These are phyloP conservation scores for Annulohypoxylon stygium DNA, from an alignment of 495 filamentous ascomycete genomes.

Conservation along the genomic window DNA sequence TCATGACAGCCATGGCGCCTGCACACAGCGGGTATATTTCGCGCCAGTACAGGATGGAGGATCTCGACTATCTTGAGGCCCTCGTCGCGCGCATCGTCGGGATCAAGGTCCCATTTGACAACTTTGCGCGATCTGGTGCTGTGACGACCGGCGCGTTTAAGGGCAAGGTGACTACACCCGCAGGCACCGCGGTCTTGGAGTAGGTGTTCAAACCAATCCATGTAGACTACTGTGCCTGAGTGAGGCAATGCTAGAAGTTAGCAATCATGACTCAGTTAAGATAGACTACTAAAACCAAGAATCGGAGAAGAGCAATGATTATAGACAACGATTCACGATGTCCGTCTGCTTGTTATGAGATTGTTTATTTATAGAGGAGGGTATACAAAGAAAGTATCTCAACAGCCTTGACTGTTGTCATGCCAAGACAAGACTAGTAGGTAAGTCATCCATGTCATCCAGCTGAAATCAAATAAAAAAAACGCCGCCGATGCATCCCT, in stretches of 20 bases:
- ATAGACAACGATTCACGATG: background rate
- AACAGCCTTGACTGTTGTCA: background rate
- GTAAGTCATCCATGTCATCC: background rate
- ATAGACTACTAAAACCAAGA: background rate
- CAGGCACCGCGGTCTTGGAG: background rate
- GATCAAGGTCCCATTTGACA: background rate
- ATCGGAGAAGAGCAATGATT: background rate
- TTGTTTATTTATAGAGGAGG: background rate
- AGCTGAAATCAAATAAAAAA: background rate
- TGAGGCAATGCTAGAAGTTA: too few relatives aligned
- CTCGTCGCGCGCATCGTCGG: background rate
- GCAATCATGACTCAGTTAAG: too few relatives aligned
- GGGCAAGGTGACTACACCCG: too few relatives aligned
- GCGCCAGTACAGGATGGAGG: background rate
- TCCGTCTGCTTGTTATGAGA: background rate
- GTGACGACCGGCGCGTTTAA: too few relatives aligned
- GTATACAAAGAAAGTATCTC: constrained; percentile 6
- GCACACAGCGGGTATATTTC: background rate
- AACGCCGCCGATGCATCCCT: constrained; percentile 2
- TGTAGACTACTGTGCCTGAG: too few relatives aligned
- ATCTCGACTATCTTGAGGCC: background rate
- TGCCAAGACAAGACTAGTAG: background rate
- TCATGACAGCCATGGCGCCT: background rate
- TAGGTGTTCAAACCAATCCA: background rate
- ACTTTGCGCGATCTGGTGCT: background rate